These are phyloP conservation scores for thale cress (Arabidopsis thaliana) DNA, from an alignment of 345 rosid species.

Conservation along the genomic window TAIR10.1 NC_003070.9:4813001-4813500, in stretches of 20 bases:
- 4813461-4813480: conserved; percentile 47
- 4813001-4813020: conserved; percentile 14
- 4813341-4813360: conserved; percentile 20
- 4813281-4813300: conserved; percentile 46
- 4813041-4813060: conserved; percentile 52
- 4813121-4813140: conserved; percentile 58
- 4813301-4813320: background rate
- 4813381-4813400: conserved; percentile 35
- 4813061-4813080: conserved; percentile 52
- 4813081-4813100: conserved; percentile 53
- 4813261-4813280: conserved; percentile 56
- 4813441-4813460: conserved; percentile 43
- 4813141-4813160: conserved; percentile 56
- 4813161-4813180: conserved; percentile 51
- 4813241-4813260: conserved; percentile 40
- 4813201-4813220: conserved; percentile 56
- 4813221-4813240: conserved; percentile 56
- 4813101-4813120: conserved; percentile 58
- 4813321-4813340: background rate
- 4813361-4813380: conserved; percentile 28
- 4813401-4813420: conserved; percentile 46
- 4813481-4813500: conserved; percentile 31
- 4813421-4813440: conserved; percentile 44
- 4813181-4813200: conserved; percentile 49
- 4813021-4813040: conserved; percentile 53